Conservation (phyloP, 768 basidiomycete species). For the Cyclocybe aegerita region DNA sequence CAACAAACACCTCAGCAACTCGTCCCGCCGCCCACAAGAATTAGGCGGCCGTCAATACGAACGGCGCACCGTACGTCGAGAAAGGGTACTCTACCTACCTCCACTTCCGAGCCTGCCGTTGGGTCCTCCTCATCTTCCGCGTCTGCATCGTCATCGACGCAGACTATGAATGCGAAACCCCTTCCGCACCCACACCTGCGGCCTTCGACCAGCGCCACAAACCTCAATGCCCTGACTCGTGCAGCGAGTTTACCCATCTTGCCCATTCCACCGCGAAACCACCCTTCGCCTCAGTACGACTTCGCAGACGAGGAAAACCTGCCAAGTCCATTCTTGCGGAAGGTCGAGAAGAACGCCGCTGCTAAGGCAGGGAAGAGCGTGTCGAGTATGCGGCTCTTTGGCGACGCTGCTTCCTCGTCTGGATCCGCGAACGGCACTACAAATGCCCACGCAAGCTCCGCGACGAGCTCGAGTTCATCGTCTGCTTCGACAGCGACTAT, state of each 20-base stretch:
- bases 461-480: conserved; percentile 1
- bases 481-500: not conserved
- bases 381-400: not conserved
- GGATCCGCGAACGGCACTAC: conserved; percentile 4
- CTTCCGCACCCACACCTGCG: conserved; percentile 44
- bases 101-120: conserved; percentile 33
- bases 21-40: conserved; percentile 41
- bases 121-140: conserved; percentile 2
- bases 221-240: conserved; percentile 16
- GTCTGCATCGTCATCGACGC: conserved; percentile 4
- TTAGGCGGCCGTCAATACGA: conserved; percentile 60
- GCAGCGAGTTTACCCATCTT: conserved; percentile 14
- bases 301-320: conserved; percentile 80
- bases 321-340: conserved; percentile 80
- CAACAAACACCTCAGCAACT: conserved; percentile 6
- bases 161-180: conserved; percentile 30
- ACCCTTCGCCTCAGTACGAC: conserved; percentile 55
- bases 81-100: conserved; percentile 27
- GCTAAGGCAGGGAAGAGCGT: not conserved
- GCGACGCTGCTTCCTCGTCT: not conserved
- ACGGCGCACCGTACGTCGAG: conserved; percentile 33
- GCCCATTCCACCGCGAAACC: conserved; percentile 25
- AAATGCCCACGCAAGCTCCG: not conserved
- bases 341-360: conserved; percentile 37
- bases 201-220: conserved; percentile 14